Evolutionary conservation across 1,284 basidiomycete genomes (phyloP).

Genomic region (Calocybe gambosa): DNA sequence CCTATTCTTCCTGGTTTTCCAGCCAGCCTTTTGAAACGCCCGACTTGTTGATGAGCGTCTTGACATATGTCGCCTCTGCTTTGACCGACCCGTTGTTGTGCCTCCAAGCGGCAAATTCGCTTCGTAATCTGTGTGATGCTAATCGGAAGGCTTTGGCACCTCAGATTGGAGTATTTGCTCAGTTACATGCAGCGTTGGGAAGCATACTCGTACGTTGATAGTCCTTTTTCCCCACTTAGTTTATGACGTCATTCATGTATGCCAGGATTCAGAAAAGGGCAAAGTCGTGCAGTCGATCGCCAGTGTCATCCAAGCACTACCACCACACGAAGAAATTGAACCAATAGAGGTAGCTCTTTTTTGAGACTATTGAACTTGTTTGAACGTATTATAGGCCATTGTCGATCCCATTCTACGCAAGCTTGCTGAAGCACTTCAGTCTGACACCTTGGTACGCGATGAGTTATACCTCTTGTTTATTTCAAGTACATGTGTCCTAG

Average conservation of each 20-base stretch:
- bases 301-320: constrained; percentile 84
- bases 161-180: constrained; percentile 79
- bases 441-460: constrained; percentile 40
- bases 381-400: constrained; percentile 46
- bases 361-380: not conserved
- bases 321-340: constrained; percentile 67
- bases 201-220: constrained; percentile 58
- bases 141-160: constrained; percentile 75
- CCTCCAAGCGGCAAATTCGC: constrained; percentile 69
- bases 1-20: not conserved
- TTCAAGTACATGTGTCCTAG: constrained; percentile 29
- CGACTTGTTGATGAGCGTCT: constrained; percentile 49
- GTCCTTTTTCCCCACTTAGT: constrained; percentile 3
- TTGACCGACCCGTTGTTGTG: constrained; percentile 61
- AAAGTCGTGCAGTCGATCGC: constrained; percentile 88
- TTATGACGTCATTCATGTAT: not conserved
- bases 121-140: constrained; percentile 82
- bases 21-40: constrained; percentile 31
- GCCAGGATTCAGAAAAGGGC: constrained; percentile 77
- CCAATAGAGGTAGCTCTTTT: constrained; percentile 59
- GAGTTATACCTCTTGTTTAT: not conserved
- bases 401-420: constrained; percentile 71
- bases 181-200: constrained; percentile 70
- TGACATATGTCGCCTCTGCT: constrained; percentile 71
- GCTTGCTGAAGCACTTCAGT: constrained; percentile 55